Conservation (phyloP, 2,329 filamentous ascomycete species). For the Colletotrichum noveboracense region DNA sequence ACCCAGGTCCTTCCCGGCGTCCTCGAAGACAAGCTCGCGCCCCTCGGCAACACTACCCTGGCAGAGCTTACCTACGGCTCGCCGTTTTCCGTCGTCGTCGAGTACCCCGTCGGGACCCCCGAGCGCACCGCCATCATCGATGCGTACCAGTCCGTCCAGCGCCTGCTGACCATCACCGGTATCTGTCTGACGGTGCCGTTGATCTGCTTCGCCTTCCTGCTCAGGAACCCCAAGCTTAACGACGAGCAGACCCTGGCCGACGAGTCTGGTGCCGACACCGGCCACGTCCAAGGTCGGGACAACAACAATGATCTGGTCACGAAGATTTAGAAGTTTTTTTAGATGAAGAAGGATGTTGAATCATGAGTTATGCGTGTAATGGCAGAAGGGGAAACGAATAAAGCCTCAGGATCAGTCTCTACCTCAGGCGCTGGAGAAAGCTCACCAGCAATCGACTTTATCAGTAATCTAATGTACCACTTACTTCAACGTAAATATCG, state of each 20-base stretch:
- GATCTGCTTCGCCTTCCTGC: conserved; percentile 45
- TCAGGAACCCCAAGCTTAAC: conserved; percentile 52
- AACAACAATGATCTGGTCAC: background rate
- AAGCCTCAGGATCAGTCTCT: background rate
- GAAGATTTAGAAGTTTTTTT: background rate
- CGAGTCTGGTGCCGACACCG: conserved; percentile 10
- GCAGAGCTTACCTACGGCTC: conserved; percentile 38
- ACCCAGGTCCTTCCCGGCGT: conserved; percentile 57
- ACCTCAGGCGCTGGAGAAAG: background rate
- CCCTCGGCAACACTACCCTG: conserved; percentile 42
- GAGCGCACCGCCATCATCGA: conserved; percentile 48
- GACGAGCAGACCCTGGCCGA: conserved; percentile 48
- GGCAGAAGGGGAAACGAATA: background rate
- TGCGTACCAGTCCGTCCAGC: conserved; percentile 52
- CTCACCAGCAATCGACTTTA: background rate
- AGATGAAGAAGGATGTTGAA: background rate
- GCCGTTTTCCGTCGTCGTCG: conserved; percentile 35
- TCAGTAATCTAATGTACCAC: background rate
- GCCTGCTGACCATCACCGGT: conserved; percentile 51
- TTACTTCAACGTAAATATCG: background rate
- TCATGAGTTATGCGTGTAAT: background rate
- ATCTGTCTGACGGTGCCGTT: conserved; percentile 55
- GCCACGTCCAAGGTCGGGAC: background rate
- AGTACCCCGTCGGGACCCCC: conserved; percentile 46
- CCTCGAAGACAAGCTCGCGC: conserved; percentile 35